Evolutionary conservation across 2,329 filamentous ascomycete species (phyloP).

Genomic region (Hypoxylon sp.): DNA sequence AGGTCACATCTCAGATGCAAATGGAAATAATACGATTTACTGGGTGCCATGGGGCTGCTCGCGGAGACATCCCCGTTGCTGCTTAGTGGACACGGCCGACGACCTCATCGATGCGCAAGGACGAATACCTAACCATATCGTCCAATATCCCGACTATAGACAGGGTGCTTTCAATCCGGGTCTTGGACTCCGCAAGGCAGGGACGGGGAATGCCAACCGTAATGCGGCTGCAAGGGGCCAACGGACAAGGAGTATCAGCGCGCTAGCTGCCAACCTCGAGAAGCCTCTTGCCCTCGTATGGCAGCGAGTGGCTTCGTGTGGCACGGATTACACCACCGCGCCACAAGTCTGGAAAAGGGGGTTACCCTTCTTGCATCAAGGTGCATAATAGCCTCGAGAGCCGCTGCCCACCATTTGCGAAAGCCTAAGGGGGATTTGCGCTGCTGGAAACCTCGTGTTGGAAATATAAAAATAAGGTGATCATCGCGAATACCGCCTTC

Average conservation of each 20-base stretch:
- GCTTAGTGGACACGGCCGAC: conserved; percentile 10
- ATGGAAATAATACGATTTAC: conserved; percentile 8
- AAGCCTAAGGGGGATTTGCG: conserved; percentile 26
- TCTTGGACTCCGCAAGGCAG: conserved; percentile 26
- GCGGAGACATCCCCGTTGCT: conserved; percentile 5
- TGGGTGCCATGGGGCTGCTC: conserved; percentile 9
- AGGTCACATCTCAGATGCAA: background rate
- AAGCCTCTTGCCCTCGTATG: conserved; percentile 1
- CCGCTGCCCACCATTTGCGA: conserved; percentile 18
- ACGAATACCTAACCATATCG: conserved; percentile 23
- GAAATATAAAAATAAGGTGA: conserved; percentile 35
- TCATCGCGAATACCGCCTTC: conserved; percentile 6
- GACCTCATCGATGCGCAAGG: conserved; percentile 21
- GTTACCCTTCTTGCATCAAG: conserved; percentile 38
- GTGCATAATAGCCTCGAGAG: conserved; percentile 33
- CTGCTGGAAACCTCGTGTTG: conserved; percentile 36
- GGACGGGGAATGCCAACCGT: conserved; percentile 18
- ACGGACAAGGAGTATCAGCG: background rate
- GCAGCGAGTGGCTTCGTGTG: conserved; percentile 21
- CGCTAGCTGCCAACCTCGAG: conserved; percentile 24
- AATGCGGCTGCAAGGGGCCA: conserved; percentile 37
- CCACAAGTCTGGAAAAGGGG: conserved; percentile 24
- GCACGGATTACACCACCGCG: conserved; percentile 20
- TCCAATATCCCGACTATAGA: conserved; percentile 23
- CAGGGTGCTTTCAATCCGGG: conserved; percentile 23